Conservation (phyloP, 208 protist genomes). For the Crithidia brevicula region DNA sequence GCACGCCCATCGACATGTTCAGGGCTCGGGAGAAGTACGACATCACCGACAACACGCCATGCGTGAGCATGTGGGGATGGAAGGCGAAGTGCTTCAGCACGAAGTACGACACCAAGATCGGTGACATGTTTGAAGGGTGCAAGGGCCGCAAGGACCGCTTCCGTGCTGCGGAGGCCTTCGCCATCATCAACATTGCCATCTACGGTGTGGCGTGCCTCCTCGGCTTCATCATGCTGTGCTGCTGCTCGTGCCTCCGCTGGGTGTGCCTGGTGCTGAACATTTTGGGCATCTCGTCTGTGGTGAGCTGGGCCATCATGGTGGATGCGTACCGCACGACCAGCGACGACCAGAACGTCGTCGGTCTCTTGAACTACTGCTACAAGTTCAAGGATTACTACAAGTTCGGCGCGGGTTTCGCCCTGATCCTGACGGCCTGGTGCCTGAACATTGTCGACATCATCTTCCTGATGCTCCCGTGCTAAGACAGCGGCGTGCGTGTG, state of each 20-base stretch:
- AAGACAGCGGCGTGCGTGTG: neutral
- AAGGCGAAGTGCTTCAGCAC: constrained; percentile 38
- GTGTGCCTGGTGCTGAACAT: constrained; percentile 34
- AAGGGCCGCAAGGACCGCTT: constrained; percentile 26
- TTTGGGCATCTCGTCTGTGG: neutral
- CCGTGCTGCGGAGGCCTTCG: constrained; percentile 36
- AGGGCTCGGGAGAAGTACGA: constrained; percentile 10
- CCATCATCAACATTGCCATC: constrained; percentile 36
- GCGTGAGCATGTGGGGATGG: constrained; percentile 48
- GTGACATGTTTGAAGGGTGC: constrained; percentile 29
- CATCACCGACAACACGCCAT: constrained; percentile 7
- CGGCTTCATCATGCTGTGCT: constrained; percentile 33
- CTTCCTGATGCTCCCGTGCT: constrained; percentile 34
- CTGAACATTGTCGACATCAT: constrained; percentile 42
- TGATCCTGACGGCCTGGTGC: constrained; percentile 37
- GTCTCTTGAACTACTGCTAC: neutral
- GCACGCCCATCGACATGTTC: constrained; percentile 57
- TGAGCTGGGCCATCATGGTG: constrained; percentile 43
- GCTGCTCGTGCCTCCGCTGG: constrained; percentile 38
- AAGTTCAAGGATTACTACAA: constrained; percentile 18
- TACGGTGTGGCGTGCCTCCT: constrained; percentile 15
- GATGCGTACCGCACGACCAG: constrained; percentile 18
- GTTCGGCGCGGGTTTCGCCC: constrained; percentile 40
- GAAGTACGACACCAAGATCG: constrained; percentile 8
- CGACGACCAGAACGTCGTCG: neutral